phyloP scores from a whole-genome alignment of 2,329 filamentous ascomycete genomes.

The Diatrype stigma region DNA sequence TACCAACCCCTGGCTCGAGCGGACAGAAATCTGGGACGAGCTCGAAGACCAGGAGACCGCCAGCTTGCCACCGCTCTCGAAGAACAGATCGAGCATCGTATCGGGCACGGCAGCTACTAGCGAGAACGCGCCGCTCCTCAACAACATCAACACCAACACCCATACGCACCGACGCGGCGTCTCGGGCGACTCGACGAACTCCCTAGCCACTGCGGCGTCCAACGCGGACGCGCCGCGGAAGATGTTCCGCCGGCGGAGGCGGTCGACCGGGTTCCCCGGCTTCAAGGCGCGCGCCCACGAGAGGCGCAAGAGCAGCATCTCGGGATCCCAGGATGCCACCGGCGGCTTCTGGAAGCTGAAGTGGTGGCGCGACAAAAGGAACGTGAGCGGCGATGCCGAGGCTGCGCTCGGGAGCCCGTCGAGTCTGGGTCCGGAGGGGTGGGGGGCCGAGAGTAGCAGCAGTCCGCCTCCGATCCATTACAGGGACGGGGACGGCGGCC shows the following conservation, averaged over 20 bases:
- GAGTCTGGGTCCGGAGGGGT: constrained; percentile 13
- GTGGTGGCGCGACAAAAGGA: constrained; percentile 44
- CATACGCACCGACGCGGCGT: constrained; percentile 13
- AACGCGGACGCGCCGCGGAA: constrained; percentile 22
- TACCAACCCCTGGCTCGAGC: constrained; percentile 58
- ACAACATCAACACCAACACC: constrained; percentile 36
- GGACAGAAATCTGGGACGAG: constrained; percentile 82
- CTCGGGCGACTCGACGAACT: constrained; percentile 23
- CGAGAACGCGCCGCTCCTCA: constrained; percentile 20
- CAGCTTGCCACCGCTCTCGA: constrained; percentile 31
- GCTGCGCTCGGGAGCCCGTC: constrained; percentile 17
- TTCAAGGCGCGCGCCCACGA: constrained; percentile 49
- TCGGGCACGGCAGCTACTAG: constrained; percentile 29
- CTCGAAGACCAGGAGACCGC: constrained; percentile 67
- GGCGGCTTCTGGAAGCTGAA: constrained; percentile 50
- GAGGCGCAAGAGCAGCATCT: constrained; percentile 33
- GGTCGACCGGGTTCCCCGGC: constrained; percentile 59
- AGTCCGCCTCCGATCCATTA: constrained; percentile 1
- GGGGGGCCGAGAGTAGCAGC: constrained; percentile 1
- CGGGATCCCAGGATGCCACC: constrained; percentile 44
- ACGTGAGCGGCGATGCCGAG: constrained; percentile 12
- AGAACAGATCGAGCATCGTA: constrained; percentile 46
- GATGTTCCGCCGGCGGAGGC: constrained; percentile 43
- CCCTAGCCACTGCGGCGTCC: constrained; percentile 18
- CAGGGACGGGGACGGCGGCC: constrained; percentile 9